Base-by-base conservation (phyloP, 2,329 filamentous ascomycete species). In the Sporothrix humicola region DNA sequence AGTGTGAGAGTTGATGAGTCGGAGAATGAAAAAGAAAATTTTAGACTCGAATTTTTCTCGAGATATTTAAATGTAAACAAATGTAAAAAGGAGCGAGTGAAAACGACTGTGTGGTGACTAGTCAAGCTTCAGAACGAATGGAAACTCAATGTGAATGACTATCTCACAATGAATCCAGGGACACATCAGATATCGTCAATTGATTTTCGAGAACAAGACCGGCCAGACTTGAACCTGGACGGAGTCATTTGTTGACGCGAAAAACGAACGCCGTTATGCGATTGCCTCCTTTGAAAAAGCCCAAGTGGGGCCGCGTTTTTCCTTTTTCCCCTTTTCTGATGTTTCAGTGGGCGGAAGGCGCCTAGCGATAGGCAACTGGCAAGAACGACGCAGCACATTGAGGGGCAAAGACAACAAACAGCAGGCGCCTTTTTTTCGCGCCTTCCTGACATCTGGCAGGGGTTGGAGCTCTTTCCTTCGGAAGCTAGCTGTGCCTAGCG, bases 41-140 rank as follows among this genome's bases (percentile, higher is more conserved):
- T 6, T 37, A 13, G 17, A 26, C 4, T 23, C 20, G 48, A 5
- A 31, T 2, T 37, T 12, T 31, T 70, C n/a, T n/a, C 5, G 31
- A 20, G 52, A n/a, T 44, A 42, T 69, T 69, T 44, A 58, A 46
- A 44, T 69, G 37, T 59, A 70, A 70, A 70, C 52, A 59, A 69
- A 44, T 23, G 17, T 44, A 61, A 3, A 13, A 1, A 20, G 52
- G 15, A 26, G 20, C n/a, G 52, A 70, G 31, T 46, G 68, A 58
- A n/a, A 26, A 26, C 23, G 23, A 26, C 10, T 48, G 61, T 3
- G 44, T 6, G 46, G 50, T 15, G 42, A 44, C 20, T 23, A 44
- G 20, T n/a, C 15, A 37, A 20, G 10, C 13, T 8, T n/a, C 6
- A 20, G 3, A 13, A 48, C 31, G 48, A 66, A 46, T 65, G 31